phyloP scores from a whole-genome alignment of 2,329 filamentous ascomycete species.

The Sporothrix curviconia region DNA sequence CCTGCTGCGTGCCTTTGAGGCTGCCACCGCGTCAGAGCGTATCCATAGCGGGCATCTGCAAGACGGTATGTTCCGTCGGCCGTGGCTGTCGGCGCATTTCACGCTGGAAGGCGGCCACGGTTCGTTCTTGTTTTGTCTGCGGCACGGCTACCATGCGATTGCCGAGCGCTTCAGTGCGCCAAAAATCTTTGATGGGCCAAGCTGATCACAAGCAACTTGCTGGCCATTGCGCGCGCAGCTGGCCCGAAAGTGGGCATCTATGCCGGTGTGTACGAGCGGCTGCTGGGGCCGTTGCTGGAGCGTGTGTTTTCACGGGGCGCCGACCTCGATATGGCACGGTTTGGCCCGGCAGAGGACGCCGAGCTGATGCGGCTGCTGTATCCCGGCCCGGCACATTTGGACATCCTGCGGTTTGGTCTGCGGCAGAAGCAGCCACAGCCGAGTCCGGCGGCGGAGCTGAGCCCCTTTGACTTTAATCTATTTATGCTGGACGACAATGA shows the following conservation, averaged over 20 bases:
- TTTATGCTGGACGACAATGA: constrained; percentile 14
- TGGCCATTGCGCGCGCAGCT: constrained; percentile 27
- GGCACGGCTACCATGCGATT: constrained; percentile 27
- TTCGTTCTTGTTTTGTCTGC: constrained; percentile 28
- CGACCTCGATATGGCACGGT: neutral
- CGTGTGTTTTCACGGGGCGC: constrained; percentile 21
- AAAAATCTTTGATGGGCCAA: constrained; percentile 29
- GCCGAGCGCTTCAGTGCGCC: constrained; percentile 23
- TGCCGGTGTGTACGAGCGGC: constrained; percentile 19
- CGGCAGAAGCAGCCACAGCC: constrained; percentile 10
- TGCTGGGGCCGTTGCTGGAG: constrained; percentile 27
- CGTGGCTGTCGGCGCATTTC: constrained; percentile 19
- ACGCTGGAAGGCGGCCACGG: constrained; percentile 17
- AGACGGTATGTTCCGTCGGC: constrained; percentile 15
- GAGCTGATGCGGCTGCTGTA: constrained; percentile 19
- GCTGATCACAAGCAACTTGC: constrained; percentile 27
- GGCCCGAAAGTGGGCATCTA: constrained; percentile 28
- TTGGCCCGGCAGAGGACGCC: constrained; percentile 17
- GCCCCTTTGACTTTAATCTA: constrained; percentile 16
- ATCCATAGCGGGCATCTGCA: constrained; percentile 16
- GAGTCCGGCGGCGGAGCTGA: neutral
- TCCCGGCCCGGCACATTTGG: constrained; percentile 17
- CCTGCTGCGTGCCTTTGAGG: constrained; percentile 17
- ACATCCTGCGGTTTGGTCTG: constrained; percentile 12
- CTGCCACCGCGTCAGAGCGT: constrained; percentile 15